These are phyloP conservation scores for Macrophomina phaseolina DNA, from an alignment of 2,329 filamentous ascomycete genomes.

Conservation along the genomic window DNA sequence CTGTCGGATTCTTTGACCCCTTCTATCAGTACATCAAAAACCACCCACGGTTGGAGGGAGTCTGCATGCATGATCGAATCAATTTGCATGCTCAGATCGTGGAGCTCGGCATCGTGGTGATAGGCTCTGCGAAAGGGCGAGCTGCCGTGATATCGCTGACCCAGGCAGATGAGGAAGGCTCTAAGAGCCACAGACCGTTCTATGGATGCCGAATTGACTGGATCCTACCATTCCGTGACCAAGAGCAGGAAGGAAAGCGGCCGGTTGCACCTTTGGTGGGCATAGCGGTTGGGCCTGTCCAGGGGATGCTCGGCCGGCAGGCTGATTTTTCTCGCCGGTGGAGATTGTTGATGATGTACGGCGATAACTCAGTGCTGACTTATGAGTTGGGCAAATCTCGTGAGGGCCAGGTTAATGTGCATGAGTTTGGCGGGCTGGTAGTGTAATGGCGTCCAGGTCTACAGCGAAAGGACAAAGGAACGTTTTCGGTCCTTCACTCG, in stretches of 20 bases:
- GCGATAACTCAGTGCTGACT: slow-evolving; percentile 70
- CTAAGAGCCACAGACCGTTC: slow-evolving; percentile 29
- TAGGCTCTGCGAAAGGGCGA: slow-evolving; percentile 70
- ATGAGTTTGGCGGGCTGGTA: slow-evolving; percentile 17
- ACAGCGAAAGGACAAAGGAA: not conserved
- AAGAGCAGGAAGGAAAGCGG: slow-evolving; percentile 55
- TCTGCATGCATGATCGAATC: slow-evolving; percentile 55
- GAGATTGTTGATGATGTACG: slow-evolving; percentile 73
- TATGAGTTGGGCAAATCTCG: slow-evolving; percentile 64
- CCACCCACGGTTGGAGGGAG: not conserved
- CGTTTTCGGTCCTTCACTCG: not conserved
- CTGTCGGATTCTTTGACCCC: slow-evolving; percentile 15
- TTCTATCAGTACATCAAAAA: slow-evolving; percentile 29
- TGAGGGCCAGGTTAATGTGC: not conserved
- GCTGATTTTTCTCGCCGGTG: slow-evolving; percentile 54
- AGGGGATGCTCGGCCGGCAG: slow-evolving; percentile 46
- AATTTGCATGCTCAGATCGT: slow-evolving; percentile 70
- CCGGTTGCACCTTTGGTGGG: slow-evolving; percentile 64
- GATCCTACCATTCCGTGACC: slow-evolving; percentile 60
- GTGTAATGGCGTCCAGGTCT: not conserved
- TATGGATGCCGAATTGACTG: slow-evolving; percentile 61
- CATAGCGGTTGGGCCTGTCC: slow-evolving; percentile 70
- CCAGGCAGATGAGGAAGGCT: slow-evolving; percentile 13
- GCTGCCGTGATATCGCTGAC: slow-evolving; percentile 69
- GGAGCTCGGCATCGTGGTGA: slow-evolving; percentile 71